Conservation (phyloP, 495 filamentous ascomycete species). For the Podospora fimiseda region DNA sequence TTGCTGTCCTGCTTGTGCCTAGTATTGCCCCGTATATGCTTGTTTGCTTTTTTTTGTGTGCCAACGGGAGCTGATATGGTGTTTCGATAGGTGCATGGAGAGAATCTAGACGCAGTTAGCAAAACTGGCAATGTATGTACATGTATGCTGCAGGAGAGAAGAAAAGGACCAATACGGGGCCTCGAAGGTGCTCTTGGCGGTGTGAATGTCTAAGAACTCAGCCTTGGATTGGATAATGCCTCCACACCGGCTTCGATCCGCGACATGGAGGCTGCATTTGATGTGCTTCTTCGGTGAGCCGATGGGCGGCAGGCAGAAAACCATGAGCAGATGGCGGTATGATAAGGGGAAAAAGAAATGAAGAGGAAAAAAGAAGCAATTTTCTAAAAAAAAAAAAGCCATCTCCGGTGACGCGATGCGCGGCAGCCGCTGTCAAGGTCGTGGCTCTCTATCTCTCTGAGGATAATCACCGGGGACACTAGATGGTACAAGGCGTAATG, state of each 20-base stretch:
- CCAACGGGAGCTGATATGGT: neutral
- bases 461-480: no score
- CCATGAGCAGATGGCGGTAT: no score
- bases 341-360: neutral
- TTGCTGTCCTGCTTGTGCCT: neutral
- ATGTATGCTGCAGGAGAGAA: slow-evolving; percentile 1
- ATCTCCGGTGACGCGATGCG: slow-evolving; percentile 7
- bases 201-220: slow-evolving; percentile 2
- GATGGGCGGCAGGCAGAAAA: no score
- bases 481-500: no score
- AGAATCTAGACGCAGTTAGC: slow-evolving; percentile 1
- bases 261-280: neutral
- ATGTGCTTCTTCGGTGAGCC: slow-evolving; percentile 1
- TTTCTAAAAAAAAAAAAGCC: neutral
- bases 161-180: neutral
- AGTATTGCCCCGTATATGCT: neutral
- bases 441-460: no score
- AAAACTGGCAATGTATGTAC: neutral
- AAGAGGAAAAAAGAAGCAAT: neutral
- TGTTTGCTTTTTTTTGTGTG: neutral
- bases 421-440: slow-evolving; percentile 4
- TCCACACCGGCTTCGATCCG: neutral
- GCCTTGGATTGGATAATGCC: neutral
- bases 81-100: neutral
- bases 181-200: neutral